Base-by-base conservation (phyloP, 768 basidiomycete species). In the Mycena belliarum region DNA sequence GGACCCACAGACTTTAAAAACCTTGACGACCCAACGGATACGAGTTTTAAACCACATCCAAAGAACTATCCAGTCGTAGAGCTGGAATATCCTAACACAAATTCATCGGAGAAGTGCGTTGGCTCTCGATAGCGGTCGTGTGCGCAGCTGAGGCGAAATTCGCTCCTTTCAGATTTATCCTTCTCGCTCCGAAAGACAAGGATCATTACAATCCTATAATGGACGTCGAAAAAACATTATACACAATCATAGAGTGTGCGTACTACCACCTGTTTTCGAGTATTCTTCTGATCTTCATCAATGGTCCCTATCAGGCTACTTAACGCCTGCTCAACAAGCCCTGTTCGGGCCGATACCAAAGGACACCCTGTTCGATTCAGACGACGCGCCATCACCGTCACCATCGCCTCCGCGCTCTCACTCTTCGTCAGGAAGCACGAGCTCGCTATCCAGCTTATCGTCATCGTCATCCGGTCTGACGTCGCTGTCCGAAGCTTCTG, bases 141-240 rank as follows among this genome's bases (percentile, higher is more conserved):
- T 25, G 46, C 49, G n/a, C 48, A 20, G 21, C 50, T 52, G 25
- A 52, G 32, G 9, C 24, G 18, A 26, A 24, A 41, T 11, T 32
- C 29, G 29, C 29, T 16, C 2, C 14, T 7, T 59, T 14, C 55
- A 92, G 90, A 69, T 93, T 85, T 74, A 80, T 89, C 60, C 79
- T 93, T 57, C 80, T 93, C 50, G 84, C 80, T 42, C 92, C 92
- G 28, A 90, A 86, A 66, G 91, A 94, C 76, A 85, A 85, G 63
- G 91, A 94, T 64, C 89, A 93, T 63, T 94, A 93, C 71, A 88
- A 90, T 68, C 92, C 92, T 15, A 87, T 94, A 54, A 81, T 87
- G 78, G 89, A 89, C 66, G 75, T 94, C 32, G 88, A 91, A 73
- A 78, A 80, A 58, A 81, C 86, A 12, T 71, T 94, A 26, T 79